These are phyloP conservation scores for Phaeosphaeriaceae sp. DNA, from an alignment of 2,329 filamentous ascomycete genomes.

Conservation along the genomic window DNA sequence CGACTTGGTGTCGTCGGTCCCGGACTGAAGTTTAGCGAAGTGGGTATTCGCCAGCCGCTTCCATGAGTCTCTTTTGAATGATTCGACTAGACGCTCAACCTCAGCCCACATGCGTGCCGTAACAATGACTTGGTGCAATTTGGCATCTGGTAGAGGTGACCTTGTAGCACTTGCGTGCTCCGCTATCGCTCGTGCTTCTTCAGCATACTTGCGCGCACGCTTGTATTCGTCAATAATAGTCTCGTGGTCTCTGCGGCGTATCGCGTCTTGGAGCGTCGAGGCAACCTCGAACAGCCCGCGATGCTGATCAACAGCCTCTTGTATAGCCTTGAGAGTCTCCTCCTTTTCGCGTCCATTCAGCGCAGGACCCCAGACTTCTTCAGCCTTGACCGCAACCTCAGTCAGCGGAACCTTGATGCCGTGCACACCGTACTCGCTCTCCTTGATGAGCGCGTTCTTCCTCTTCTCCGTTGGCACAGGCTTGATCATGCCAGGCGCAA, in stretches of 20 bases:
- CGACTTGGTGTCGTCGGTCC: constrained; percentile 59
- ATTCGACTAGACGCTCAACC: constrained; percentile 83
- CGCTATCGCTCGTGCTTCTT: constrained; percentile 76
- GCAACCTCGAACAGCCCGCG: constrained; percentile 84
- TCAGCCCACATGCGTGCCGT: constrained; percentile 96
- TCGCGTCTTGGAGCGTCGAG: constrained; percentile 77
- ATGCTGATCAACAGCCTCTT: constrained; percentile 78
- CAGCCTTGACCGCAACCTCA: constrained; percentile 90
- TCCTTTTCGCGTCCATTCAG: constrained; percentile 91
- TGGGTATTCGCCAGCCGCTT: constrained; percentile 76
- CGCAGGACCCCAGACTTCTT: constrained; percentile 97
- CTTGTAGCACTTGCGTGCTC: constrained; percentile 57
- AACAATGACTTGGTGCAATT: constrained; percentile 85
- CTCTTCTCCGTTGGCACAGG: constrained; percentile 62
- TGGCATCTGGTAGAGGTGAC: constrained; percentile 72
- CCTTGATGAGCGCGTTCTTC: constrained; percentile 91
- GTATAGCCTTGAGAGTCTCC: constrained; percentile 79
- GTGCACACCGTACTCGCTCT: constrained; percentile 64
- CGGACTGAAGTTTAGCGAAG: constrained; percentile 54
- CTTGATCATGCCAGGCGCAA: constrained; percentile 34
- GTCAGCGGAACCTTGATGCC: constrained; percentile 83
- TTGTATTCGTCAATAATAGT: constrained; percentile 85
- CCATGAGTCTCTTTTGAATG: constrained; percentile 91
- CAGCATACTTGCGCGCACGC: constrained; percentile 80
- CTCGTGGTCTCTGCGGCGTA: constrained; percentile 91